Evolutionary conservation across 225 moss, liverwort and hornwort genomes (phyloP).

Genomic region (Pseudoscleropodium purum): DNA sequence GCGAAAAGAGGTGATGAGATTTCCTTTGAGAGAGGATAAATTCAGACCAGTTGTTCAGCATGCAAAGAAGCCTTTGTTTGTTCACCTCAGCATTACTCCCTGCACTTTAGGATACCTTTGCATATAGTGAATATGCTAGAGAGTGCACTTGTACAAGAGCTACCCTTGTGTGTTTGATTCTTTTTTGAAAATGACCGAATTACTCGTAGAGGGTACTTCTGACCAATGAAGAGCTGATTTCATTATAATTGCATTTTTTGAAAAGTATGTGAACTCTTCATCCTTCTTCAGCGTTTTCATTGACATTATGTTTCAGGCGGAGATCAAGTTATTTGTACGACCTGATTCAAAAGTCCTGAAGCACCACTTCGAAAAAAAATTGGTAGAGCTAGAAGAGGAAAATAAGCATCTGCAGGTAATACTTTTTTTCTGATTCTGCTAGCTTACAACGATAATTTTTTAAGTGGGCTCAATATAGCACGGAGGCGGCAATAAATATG

Average conservation of each 20-base stretch:
- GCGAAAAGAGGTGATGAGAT: constrained; percentile 68
- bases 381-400: constrained; percentile 88
- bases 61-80: not conserved
- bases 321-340: constrained; percentile 66
- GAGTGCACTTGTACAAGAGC: not conserved
- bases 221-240: not conserved
- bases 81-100: not conserved
- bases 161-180: not conserved
- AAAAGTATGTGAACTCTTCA: not conserved
- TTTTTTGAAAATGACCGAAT: not conserved
- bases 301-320: constrained; percentile 45
- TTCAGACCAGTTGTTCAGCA: not conserved
- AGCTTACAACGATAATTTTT: not conserved
- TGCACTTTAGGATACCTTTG: not conserved
- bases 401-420: constrained; percentile 74
- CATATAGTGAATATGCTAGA: not conserved
- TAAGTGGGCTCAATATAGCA: not conserved
- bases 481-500: not conserved
- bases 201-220: not conserved
- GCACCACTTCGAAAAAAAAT: constrained; percentile 76
- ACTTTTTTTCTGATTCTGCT: not conserved
- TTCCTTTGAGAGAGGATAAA: constrained; percentile 5
- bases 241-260: not conserved
- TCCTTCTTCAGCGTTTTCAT: not conserved
- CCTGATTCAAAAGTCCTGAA: constrained; percentile 58